Conservation (phyloP, 2,329 filamentous ascomycete species). For the Fusarium incarnatum region DNA sequence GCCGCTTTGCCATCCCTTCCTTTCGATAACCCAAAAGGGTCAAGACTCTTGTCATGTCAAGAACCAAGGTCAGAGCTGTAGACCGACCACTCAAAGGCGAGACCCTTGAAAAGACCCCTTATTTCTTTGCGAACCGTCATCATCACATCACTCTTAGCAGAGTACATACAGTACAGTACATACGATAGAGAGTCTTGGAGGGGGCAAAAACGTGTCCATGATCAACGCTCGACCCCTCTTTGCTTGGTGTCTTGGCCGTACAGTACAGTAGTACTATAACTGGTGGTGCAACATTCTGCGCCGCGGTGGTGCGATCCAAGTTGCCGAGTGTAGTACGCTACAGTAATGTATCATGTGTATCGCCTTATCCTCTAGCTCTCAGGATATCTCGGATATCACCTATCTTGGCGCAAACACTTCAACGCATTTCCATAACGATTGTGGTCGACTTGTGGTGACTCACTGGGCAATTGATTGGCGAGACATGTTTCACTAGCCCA, state of each 20-base stretch:
- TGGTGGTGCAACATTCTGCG: slow-evolving; percentile 21
- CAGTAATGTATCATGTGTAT: background rate
- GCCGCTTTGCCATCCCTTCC: slow-evolving; percentile 18
- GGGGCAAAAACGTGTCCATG: slow-evolving; percentile 12
- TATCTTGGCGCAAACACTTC: slow-evolving; percentile 20
- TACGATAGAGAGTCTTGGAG: background rate
- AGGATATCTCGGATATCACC: slow-evolving; percentile 18
- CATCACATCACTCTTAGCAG: slow-evolving; percentile 9
- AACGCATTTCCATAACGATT: background rate
- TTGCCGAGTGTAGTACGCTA: background rate
- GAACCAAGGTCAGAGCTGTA: slow-evolving; percentile 13
- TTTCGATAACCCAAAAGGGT: slow-evolving; percentile 6
- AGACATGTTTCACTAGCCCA: slow-evolving; percentile 3
- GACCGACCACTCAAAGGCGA: slow-evolving; percentile 22
- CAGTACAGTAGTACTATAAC: background rate
- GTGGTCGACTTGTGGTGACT: background rate
- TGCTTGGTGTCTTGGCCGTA: background rate
- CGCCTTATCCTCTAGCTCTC: background rate
- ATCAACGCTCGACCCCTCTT: slow-evolving; percentile 38
- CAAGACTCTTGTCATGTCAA: slow-evolving; percentile 17
- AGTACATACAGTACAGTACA: background rate
- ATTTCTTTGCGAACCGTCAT: slow-evolving; percentile 21
- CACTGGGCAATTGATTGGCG: slow-evolving; percentile 7
- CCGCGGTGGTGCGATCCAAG: slow-evolving; percentile 32
- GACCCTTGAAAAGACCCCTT: slow-evolving; percentile 34